Evolutionary conservation across 139 green algal species (phyloP), one percentile per base, ranked within the genome.

Genomic region (Diplosphaera chodatii): DNA sequence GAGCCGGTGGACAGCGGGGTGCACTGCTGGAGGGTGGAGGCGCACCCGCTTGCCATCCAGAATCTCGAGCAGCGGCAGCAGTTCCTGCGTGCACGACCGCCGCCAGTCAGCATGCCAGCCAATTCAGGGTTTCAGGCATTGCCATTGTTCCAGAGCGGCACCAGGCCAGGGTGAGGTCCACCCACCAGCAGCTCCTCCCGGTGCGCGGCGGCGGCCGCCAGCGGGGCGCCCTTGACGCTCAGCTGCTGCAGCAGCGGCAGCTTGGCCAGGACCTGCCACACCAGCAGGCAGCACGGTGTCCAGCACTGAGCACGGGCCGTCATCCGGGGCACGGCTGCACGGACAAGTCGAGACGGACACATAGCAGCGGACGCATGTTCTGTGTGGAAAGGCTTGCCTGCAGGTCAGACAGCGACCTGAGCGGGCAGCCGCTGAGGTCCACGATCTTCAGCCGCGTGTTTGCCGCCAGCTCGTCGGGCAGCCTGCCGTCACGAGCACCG

Each of bases 31-130:
- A n/a, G n/a, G n/a, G n/a, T n/a, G n/a, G n/a, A n/a, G n/a, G n/a
- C n/a, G n/a, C n/a, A 82, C 37, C 8, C 78, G n/a, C 8, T 78
- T 66, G 20, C 72, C 82, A 56, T 83, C 78, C 65, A 83, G 40
- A 18, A 83, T 68, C 31, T 83, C 69, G 16, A 83, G 32, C 23
- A 37, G 63, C 40, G 78, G 75, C 59, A 75, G 29, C 55, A 82
- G 6, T 10, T 48, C 37, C 37, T 48, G 37, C 10, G 6, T 6
- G 37, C 10, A 48, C 37, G 10, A 48, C 8, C 10, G 37, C 6
- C 8, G 37, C 37, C 10, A 6, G 37, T 48, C 37, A 48, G 37
- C 8, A 10, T 48, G 37, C 10, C 10, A 10, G 37, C 8, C 37
- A 48, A 48, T 20, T 10, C 8, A 48, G 8, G 6, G 37, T n/a